These are phyloP conservation scores for Dendrothele bispora DNA, from an alignment of 768 basidiomycete species.

Conservation along the genomic window DNA sequence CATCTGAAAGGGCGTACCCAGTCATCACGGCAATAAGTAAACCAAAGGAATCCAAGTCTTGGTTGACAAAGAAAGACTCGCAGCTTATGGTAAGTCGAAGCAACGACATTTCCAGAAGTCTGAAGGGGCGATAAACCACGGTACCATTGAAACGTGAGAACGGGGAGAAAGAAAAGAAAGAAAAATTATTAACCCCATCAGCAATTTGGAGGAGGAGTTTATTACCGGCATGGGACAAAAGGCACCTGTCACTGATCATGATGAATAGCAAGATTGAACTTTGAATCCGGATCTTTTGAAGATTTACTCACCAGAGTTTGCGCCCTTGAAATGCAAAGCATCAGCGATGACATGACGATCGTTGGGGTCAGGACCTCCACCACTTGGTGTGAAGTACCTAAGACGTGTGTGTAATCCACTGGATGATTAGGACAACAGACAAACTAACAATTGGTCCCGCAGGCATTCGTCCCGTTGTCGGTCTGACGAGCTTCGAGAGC, in stretches of 20 bases:
- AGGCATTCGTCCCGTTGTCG: no score
- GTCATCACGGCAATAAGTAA: slow-evolving; percentile 30
- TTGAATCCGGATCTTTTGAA: background rate
- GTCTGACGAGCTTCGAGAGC: no score
- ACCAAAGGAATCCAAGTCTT: slow-evolving; percentile 20
- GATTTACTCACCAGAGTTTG: slow-evolving; percentile 22
- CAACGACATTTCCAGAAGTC: background rate
- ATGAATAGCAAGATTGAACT: background rate
- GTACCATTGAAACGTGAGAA: background rate
- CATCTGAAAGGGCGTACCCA: slow-evolving; percentile 22
- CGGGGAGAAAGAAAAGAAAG: background rate
- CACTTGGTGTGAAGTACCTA: slow-evolving; percentile 26
- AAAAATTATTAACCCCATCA: background rate
- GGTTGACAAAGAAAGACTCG: slow-evolving; percentile 30
- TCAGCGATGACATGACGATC: slow-evolving; percentile 32
- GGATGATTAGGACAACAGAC: no score
- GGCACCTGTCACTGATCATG: no score
- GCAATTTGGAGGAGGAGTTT: background rate
- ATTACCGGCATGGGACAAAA: no score
- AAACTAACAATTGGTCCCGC: no score
- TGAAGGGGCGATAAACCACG: background rate
- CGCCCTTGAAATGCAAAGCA: slow-evolving; percentile 27
- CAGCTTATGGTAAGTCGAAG: slow-evolving; percentile 25
- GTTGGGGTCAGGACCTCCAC: slow-evolving; percentile 29
- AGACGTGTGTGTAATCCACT: no score